A percentile compares a stretch with the other conserved stretches of the same genome.
These are phyloP conservation scores for Trifolium repens DNA, from an alignment of 306 rosid genomes.

Conservation along the genomic window DNA sequence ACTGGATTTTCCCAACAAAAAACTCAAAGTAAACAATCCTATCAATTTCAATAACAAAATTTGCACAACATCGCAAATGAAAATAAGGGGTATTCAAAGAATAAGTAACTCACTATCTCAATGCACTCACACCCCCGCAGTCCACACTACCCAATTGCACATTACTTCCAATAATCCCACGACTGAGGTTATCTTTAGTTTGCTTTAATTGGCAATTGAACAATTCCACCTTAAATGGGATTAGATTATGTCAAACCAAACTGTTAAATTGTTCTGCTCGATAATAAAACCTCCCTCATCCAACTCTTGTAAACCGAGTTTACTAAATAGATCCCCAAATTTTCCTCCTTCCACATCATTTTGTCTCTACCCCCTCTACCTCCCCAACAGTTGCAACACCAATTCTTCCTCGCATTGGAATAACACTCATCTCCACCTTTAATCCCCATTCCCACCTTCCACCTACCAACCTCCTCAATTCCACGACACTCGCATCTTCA, in stretches of 20 bases:
- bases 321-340: not conserved
- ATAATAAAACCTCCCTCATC: not conserved
- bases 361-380: not conserved
- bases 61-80: not conserved
- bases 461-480: not conserved
- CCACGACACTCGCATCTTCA: not conserved
- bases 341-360: not conserved
- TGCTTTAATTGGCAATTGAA: not conserved
- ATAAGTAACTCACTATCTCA: not conserved
- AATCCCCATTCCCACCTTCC: not conserved
- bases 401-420: not conserved
- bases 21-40: not conserved
- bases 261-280: not conserved
- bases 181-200: not conserved
- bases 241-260: not conserved
- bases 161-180: not conserved
- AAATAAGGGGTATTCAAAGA: not conserved
- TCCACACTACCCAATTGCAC: not conserved
- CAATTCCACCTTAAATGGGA: not conserved
- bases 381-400: not conserved
- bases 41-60: not conserved
- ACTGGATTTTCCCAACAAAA: not conserved
- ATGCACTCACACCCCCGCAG: not conserved
- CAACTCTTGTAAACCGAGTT: not conserved
- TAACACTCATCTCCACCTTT: not conserved